Percentiles rank a stretch among this genome's conserved stretches.
Conservation (phyloP, 441 rosid species). For the Codiaeum variegatum region DNA sequence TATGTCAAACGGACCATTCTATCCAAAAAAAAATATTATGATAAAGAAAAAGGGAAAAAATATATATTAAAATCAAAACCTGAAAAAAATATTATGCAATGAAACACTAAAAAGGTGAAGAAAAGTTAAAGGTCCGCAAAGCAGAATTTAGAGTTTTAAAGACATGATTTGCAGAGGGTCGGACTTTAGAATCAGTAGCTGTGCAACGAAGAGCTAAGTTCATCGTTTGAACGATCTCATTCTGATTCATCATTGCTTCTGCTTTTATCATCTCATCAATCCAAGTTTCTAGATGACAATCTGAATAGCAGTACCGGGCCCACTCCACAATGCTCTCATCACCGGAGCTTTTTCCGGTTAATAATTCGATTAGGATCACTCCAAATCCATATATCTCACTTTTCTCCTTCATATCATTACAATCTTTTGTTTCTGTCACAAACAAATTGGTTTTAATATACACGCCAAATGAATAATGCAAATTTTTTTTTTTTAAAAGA, state of each 20-base stretch:
- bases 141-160: conserved; percentile 46
- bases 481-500: neutral
- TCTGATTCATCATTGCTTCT: conserved; percentile 29
- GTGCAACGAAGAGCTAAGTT: conserved; percentile 73
- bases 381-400: conserved; percentile 69
- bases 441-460: too few species aligned
- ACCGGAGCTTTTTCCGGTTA: conserved; percentile 58
- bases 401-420: conserved; percentile 44
- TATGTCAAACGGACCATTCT: conserved; percentile 41
- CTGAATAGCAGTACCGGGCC: conserved; percentile 71
- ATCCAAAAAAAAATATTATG: conserved; percentile 37
- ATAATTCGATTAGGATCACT: conserved; percentile 52
- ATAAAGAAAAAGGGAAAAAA: neutral
- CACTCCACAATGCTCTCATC: conserved; percentile 61
- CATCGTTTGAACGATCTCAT: conserved; percentile 53
- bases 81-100: conserved; percentile 10
- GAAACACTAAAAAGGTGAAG: conserved; percentile 29
- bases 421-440: conserved; percentile 51
- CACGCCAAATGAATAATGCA: too few species aligned
- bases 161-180: conserved; percentile 51
- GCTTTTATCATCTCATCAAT: conserved; percentile 49
- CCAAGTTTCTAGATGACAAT: conserved; percentile 62
- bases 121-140: conserved; percentile 34
- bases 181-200: conserved; percentile 51
- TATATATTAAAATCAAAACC: conserved; percentile 24